Evolutionary conservation across 306 rosid genomes (phyloP).

Genomic region (Oxytropis ochrocephala): DNA sequence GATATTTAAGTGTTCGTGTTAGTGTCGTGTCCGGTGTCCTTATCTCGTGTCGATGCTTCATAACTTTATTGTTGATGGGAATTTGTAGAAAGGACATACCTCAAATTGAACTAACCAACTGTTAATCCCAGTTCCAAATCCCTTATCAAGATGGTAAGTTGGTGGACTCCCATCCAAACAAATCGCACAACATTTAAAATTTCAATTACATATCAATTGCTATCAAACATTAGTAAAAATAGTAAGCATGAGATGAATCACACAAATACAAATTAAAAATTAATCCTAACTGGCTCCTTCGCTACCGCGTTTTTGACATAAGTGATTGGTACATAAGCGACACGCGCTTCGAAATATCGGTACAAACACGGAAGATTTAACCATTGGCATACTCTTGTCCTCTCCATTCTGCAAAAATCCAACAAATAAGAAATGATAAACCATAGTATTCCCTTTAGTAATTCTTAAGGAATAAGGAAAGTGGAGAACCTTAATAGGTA

Average conservation of each 20-base stretch:
- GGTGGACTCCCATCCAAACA: constrained; percentile 97
- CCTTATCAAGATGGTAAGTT: constrained; percentile 76
- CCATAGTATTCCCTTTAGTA: no score
- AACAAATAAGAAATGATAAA: no score
- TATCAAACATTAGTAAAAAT: background rate
- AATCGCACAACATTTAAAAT: constrained; percentile 42
- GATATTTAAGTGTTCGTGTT: no score
- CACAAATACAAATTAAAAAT: background rate
- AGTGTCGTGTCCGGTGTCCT: no score
- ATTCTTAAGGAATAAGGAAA: background rate
- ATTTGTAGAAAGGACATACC: no score
- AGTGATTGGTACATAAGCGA: constrained; percentile 60
- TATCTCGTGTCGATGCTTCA: no score
- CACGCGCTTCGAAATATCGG: constrained; percentile 36
- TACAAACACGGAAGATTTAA: constrained; percentile 33
- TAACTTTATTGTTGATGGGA: no score
- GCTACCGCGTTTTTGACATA: no score
- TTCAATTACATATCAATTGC: background rate
- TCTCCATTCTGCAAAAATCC: background rate
- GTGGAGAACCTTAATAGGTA: background rate
- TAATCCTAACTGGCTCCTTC: constrained; percentile 85
- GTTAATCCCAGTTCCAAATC: no score
- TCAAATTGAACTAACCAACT: no score
- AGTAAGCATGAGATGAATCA: background rate
- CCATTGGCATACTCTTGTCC: constrained; percentile 30